Conservation (phyloP, 2,329 filamentous ascomycete species). For the Verticillium tricorpus region DNA sequence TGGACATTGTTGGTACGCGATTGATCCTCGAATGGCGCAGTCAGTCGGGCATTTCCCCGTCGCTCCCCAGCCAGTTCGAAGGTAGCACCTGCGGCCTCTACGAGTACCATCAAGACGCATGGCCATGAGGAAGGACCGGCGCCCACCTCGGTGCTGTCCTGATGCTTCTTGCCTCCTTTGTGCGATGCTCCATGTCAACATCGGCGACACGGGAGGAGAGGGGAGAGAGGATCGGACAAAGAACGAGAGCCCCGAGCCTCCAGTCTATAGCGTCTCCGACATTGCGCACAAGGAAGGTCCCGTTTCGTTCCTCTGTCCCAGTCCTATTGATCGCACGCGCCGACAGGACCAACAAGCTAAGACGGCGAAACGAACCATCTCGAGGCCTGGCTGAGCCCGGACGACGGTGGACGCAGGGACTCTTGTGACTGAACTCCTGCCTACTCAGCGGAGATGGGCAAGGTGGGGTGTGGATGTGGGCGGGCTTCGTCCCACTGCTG, state of each 20-base stretch:
- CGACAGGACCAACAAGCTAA: not conserved
- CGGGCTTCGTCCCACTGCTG: not conserved
- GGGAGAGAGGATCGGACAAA: not conserved
- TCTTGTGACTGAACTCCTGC: not conserved
- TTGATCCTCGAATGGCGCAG: not conserved
- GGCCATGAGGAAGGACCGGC: not conserved
- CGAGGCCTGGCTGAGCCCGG: not conserved
- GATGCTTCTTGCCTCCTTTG: not conserved
- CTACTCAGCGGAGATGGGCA: not conserved
- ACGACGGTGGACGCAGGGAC: not conserved
- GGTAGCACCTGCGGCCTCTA: not conserved
- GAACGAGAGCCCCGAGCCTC: not conserved
- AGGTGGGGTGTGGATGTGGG: not conserved
- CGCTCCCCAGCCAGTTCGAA: not conserved
- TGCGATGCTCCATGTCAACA: not conserved
- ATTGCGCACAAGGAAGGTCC: not conserved
- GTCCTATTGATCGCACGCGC: not conserved
- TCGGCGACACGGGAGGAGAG: not conserved
- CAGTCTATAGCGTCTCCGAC: not conserved
- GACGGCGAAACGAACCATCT: not conserved
- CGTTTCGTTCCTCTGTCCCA: not conserved
- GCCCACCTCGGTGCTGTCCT: not conserved
- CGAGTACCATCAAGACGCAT: not conserved
- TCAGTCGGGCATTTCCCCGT: not conserved
- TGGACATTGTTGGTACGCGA: not conserved